Base-by-base conservation (phyloP, 2,329 filamentous ascomycete genomes). In the Stagonosporopsis cucurbitacearum region DNA sequence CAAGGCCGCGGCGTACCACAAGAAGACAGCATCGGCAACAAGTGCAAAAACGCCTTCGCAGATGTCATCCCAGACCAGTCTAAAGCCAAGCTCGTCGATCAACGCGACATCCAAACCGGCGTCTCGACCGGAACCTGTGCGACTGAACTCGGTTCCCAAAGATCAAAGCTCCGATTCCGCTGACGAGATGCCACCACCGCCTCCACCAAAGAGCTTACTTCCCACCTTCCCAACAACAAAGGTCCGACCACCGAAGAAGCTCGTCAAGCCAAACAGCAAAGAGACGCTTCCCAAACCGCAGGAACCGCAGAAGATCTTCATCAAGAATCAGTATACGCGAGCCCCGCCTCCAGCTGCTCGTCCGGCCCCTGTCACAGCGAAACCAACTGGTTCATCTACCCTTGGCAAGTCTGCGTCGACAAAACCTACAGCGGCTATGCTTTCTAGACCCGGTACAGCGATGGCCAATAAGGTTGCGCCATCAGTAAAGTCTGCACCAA, bases 131-230 rank as follows among this genome's bases (percentile, higher is more conserved):
- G 65, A 62, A 2, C 53, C 64, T 3, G 49, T 60, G 9, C 61
- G 69, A 45, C 62, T 58, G n/a, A 71, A 77, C 57, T 67, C 66
- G 19, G 69, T 63, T 0, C 43, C 48, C 2, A 51, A 56, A 26
- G 53, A 56, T 12, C 47, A 70, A 12, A 75, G 78, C 13, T 62
- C 70, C 17, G 74, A 74, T 45, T 77, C 75, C 57, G 82, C 80
- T 7, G 79, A 84, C 6, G 75, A 81, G 9, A 85, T 86, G 75
- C 83, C 85, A n/a, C 86, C 87, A 7, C 85, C 86, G 17, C 84
- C 86, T 4, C 80, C 82, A 46, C 79, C 86, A 26, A 82, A 82
- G 70, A 78, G 74, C 54, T 69, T 77, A 49, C 71, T 78, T 37
- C 76, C 78, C 77, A 85, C 52, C 73, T 82, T 44, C 76, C 84